Base-by-base conservation (phyloP, 495 filamentous ascomycete species). In the Xylaria nigripes region DNA sequence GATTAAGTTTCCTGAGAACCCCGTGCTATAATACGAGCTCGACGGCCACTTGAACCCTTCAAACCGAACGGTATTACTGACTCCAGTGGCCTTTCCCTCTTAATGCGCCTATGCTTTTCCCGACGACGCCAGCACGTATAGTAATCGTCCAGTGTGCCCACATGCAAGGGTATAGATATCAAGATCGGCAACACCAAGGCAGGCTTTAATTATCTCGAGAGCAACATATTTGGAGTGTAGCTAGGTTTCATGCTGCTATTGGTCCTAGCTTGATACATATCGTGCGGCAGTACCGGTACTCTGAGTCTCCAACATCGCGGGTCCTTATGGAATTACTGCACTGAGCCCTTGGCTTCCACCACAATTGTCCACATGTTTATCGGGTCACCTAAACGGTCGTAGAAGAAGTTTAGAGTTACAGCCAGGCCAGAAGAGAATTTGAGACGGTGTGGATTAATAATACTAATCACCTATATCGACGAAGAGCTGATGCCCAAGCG, bases 401-500 rank as follows among this genome's bases (percentile, higher is more conserved):
- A 22, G 89, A 89, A 60, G 86, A 84, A 1, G 81, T 93, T 21
- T 79, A 82, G 45, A 94, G 93, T 66, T 93, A 94, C 70, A 85
- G 79, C 52, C 64, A 72, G 27, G 87, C 89, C 10, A 68, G 69
- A 7, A 94, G 94, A 56, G 89, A 89, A 0, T 71, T 95, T 7
- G 89, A 95, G 67, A 90, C 86, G 0, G 88, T 90, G 82, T 94
- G 89, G 89, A 92, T 85, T 3, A 87, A 92, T 61, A 92, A 92
- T 61, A 92, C 92, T 46, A 82, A 90, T 61, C 89, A 91, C 65
- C 89, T 90, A 85, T 74, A 83, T 60, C 56, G 61, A 10, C 70
- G 86, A 64, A 74, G 71, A 55, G 72, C 72, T 51, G 58, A 61
- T 56, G 25, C 19, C 21, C 3, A n/a, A 3, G 46, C n/a, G 5